Percentiles rank a stretch among this genome's conserved stretches.
Conservation (phyloP, 2,329 filamentous ascomycete species). For the Colletotrichum eremochloae region DNA sequence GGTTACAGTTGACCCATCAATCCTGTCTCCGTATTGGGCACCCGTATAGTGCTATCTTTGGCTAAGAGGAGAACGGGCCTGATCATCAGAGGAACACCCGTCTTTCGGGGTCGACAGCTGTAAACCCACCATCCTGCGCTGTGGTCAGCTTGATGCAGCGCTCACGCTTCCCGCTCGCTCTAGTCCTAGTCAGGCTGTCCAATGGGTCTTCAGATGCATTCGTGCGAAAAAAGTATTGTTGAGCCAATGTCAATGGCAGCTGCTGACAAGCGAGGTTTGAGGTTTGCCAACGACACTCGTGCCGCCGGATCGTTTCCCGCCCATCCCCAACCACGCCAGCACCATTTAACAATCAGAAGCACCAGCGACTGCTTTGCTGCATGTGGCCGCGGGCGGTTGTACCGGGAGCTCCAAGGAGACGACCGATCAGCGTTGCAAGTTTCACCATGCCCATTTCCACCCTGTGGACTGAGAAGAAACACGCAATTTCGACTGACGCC, state of each 20-base stretch:
- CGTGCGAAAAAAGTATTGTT: not conserved
- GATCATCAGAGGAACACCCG: slow-evolving; percentile 34
- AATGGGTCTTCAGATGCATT: slow-evolving; percentile 18
- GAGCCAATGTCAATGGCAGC: not conserved
- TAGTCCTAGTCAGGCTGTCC: slow-evolving; percentile 8
- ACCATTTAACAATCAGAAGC: slow-evolving; percentile 13
- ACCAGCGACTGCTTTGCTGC: slow-evolving; percentile 17
- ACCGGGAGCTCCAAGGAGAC: slow-evolving; percentile 17
- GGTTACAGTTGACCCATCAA: slow-evolving; percentile 20
- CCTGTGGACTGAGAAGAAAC: not conserved
- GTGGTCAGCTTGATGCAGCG: slow-evolving; percentile 25
- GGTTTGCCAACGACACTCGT: not conserved
- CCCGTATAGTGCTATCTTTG: slow-evolving; percentile 13
- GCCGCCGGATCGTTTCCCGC: not conserved
- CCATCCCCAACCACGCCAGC: slow-evolving; percentile 4
- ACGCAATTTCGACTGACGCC: slow-evolving; percentile 27
- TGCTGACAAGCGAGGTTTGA: not conserved
- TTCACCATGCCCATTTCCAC: slow-evolving; percentile 27
- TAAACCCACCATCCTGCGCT: slow-evolving; percentile 19
- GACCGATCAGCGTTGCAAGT: slow-evolving; percentile 34
- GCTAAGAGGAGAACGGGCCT: not conserved
- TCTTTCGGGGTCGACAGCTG: slow-evolving; percentile 28
- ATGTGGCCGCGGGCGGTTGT: slow-evolving; percentile 13
- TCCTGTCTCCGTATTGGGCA: not conserved
- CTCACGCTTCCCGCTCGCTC: slow-evolving; percentile 22